Conservation (phyloP, 2,329 filamentous ascomycete genomes). For the Hymenoscyphus scutula region DNA sequence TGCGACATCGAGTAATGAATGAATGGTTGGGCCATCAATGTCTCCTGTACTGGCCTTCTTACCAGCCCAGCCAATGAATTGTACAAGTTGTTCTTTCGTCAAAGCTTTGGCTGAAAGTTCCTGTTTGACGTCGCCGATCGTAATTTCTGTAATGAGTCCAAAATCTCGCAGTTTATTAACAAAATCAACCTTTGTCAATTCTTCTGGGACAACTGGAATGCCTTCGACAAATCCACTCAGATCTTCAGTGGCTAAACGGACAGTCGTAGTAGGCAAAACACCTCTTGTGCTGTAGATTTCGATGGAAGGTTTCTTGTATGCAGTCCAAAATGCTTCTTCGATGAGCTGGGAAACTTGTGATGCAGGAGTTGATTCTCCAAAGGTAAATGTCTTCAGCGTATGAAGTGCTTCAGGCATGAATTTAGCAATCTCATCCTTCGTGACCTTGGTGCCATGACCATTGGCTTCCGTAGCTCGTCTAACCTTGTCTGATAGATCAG, state of each 20-base stretch:
- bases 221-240: conserved; percentile 74
- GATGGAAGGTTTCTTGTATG: conserved; percentile 76
- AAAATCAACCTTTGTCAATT: conserved; percentile 71
- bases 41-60: conserved; percentile 70
- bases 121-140: conserved; percentile 77
- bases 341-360: conserved; percentile 79
- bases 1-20: conserved; percentile 73
- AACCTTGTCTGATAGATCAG: conserved; percentile 64
- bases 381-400: conserved; percentile 82
- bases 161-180: conserved; percentile 79
- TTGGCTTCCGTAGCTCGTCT: conserved; percentile 43
- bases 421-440: conserved; percentile 60
- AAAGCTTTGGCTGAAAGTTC: conserved; percentile 83
- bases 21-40: conserved; percentile 66
- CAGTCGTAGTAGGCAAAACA: conserved; percentile 77
- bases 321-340: conserved; percentile 95
- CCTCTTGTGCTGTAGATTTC: conserved; percentile 88
- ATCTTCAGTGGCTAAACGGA: conserved; percentile 71
- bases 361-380: conserved; percentile 86
- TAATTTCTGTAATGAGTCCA: conserved; percentile 83
- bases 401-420: conserved; percentile 79
- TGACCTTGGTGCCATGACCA: conserved; percentile 49
- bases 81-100: conserved; percentile 70
- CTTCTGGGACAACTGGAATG: conserved; percentile 80
- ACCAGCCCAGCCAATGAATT: conserved; percentile 82